These are phyloP conservation scores for Beauveria asiatica DNA, from an alignment of 2,329 filamentous ascomycete species.

Conservation along the genomic window DNA sequence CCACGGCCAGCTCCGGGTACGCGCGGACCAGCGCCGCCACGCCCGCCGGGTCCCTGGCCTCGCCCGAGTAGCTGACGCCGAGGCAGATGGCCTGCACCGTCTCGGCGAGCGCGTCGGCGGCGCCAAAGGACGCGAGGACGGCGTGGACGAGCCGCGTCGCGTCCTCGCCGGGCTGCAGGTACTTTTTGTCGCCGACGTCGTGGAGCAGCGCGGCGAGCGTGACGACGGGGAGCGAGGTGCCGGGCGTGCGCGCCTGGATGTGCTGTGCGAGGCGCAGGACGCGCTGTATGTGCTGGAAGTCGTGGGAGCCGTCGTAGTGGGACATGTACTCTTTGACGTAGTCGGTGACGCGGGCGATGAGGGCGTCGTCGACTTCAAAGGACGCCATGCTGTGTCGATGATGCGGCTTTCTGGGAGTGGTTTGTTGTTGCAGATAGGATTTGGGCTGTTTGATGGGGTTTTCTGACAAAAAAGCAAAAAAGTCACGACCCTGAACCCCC, in stretches of 20 bases:
- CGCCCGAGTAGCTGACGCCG: constrained; percentile 70
- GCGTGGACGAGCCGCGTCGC: constrained; percentile 45
- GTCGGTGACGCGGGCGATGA: constrained; percentile 48
- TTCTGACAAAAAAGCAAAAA: too few relatives aligned
- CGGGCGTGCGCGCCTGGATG: constrained; percentile 47
- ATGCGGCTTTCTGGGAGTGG: background rate
- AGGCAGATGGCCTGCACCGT: constrained; percentile 65
- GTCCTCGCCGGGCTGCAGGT: constrained; percentile 51
- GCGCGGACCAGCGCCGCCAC: constrained; percentile 53
- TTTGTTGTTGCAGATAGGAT: too few relatives aligned
- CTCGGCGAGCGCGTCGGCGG: constrained; percentile 46
- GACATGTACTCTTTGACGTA: constrained; percentile 67
- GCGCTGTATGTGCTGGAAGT: constrained; percentile 75
- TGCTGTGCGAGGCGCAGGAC: constrained; percentile 65
- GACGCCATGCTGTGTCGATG: background rate
- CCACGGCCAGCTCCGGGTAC: constrained; percentile 59
- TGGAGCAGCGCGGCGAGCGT: constrained; percentile 70
- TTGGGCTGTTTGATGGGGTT: too few relatives aligned
- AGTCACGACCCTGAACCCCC: too few relatives aligned
- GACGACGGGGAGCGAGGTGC: constrained; percentile 39
- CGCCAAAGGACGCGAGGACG: constrained; percentile 49
- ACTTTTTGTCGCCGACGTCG: constrained; percentile 84
- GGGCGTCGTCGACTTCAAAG: constrained; percentile 25
- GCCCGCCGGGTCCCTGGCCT: constrained; percentile 51
- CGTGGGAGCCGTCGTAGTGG: constrained; percentile 76